Conservation (phyloP, 148 eudicot species). For the Cornus kousa region DNA sequence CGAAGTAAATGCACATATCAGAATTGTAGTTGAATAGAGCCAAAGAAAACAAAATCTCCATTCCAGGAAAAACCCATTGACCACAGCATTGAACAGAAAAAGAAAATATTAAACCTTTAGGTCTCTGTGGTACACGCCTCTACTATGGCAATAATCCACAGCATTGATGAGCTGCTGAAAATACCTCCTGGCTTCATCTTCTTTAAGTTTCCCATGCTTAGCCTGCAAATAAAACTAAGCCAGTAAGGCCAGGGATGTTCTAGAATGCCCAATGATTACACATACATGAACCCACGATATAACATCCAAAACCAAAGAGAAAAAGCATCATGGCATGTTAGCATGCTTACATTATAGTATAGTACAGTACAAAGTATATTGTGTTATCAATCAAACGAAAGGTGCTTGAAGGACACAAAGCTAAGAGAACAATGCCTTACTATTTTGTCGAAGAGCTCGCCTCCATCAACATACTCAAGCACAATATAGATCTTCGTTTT, state of each 20-base stretch:
- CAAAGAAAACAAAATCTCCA: slow-evolving; percentile 11
- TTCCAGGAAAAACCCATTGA: not conserved
- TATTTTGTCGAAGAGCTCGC: slow-evolving; percentile 89
- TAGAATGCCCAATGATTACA: not conserved
- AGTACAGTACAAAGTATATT: not conserved
- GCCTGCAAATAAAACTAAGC: slow-evolving; percentile 37
- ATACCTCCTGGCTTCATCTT: slow-evolving; percentile 76
- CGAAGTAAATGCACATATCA: not conserved
- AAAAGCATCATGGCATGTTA: not conserved
- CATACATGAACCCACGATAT: not conserved
- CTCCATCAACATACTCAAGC: slow-evolving; percentile 80
- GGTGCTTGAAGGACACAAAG: not conserved
- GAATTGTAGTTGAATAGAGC: slow-evolving; percentile 10
- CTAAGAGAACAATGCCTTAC: slow-evolving; percentile 40
- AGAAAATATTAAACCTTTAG: slow-evolving; percentile 51
- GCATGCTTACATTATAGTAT: not conserved
- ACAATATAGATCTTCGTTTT: slow-evolving; percentile 89
- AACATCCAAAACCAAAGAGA: not conserved
- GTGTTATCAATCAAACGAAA: not conserved
- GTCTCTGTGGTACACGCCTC: slow-evolving; percentile 96
- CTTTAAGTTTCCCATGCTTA: slow-evolving; percentile 69
- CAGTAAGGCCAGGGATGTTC: not conserved
- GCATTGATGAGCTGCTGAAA: slow-evolving; percentile 92
- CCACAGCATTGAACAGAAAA: not conserved
- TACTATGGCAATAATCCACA: slow-evolving; percentile 93